Conservation (phyloP, 257 asterid genomes). For the Solanum commersonii region DNA sequence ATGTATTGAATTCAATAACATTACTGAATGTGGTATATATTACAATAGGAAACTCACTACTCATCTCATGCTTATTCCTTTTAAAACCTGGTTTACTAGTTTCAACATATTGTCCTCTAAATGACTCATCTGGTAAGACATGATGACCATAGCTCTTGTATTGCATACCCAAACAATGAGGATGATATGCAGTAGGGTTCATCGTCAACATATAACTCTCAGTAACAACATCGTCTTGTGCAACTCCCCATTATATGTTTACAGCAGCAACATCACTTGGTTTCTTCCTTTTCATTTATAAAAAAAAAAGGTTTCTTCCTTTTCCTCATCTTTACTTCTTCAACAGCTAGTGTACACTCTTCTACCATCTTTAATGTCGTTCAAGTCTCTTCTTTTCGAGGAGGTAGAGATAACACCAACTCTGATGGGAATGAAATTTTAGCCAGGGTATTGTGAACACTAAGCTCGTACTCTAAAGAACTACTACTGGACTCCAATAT, state of each 20-base stretch:
- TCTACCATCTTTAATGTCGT: slow-evolving; percentile 34
- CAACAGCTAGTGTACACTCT: slow-evolving; percentile 52
- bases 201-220: too few species aligned
- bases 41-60: background rate
- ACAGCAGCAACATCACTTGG: slow-evolving; percentile 21
- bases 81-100: background rate
- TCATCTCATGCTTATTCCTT: background rate
- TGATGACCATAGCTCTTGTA: too few species aligned
- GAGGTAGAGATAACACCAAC: slow-evolving; percentile 35
- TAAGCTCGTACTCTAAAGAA: too few species aligned
- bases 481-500: too few species aligned
- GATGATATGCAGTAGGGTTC: too few species aligned
- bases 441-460: too few species aligned
- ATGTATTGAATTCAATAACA: background rate
- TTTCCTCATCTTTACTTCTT: slow-evolving; percentile 86
- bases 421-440: slow-evolving; percentile 61
- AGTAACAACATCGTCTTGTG: too few species aligned
- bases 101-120: slow-evolving; percentile 5
- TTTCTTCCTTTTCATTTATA: slow-evolving; percentile 36
- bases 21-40: background rate
- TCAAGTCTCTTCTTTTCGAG: slow-evolving; percentile 39
- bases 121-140: too few species aligned
- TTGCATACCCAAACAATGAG: too few species aligned
- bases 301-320: slow-evolving; percentile 1
- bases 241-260: slow-evolving; percentile 59